phyloP scores from a whole-genome alignment of 768 basidiomycete species.

The Pisolithus tinctorius region DNA sequence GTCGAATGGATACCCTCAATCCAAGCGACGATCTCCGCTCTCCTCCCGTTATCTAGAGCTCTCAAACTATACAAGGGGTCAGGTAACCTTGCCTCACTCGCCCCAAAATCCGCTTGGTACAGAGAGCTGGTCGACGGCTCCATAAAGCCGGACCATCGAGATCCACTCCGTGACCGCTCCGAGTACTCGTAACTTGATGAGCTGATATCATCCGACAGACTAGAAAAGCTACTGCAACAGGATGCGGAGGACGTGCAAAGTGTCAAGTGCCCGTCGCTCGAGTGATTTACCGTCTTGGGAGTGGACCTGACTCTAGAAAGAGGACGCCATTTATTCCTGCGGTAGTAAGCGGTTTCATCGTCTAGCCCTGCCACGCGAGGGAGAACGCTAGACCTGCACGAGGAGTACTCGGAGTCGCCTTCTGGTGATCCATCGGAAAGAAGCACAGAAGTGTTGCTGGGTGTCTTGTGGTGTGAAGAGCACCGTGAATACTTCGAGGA shows the following conservation, averaged over 20 bases:
- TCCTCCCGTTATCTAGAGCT: slow-evolving; percentile 8
- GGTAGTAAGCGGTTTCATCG: background rate
- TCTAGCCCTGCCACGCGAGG: background rate
- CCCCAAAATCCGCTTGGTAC: background rate
- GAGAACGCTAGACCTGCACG: slow-evolving; percentile 13
- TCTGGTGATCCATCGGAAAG: background rate
- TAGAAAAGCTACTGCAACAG: slow-evolving; percentile 19
- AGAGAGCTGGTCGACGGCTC: slow-evolving; percentile 6
- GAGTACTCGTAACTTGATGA: slow-evolving; percentile 6
- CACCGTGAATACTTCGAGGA: background rate
- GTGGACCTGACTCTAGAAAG: background rate
- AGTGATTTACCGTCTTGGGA: background rate
- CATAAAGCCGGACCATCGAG: slow-evolving; percentile 2
- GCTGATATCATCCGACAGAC: slow-evolving; percentile 4
- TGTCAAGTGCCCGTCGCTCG: background rate
- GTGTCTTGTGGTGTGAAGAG: background rate
- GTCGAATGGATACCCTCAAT: slow-evolving; percentile 9
- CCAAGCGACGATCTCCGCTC: slow-evolving; percentile 16
- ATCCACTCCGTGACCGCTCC: slow-evolving; percentile 2
- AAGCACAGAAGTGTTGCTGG: background rate
- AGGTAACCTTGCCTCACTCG: background rate
- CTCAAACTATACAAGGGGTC: background rate
- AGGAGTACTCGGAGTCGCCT: slow-evolving; percentile 18
- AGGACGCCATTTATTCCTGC: background rate
- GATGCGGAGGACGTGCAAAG: slow-evolving; percentile 10